These are phyloP conservation scores for Tieghemiomyces parasiticus DNA, from an alignment of 192 early-diverging fungal genomes.

Conservation along the genomic window DNA sequence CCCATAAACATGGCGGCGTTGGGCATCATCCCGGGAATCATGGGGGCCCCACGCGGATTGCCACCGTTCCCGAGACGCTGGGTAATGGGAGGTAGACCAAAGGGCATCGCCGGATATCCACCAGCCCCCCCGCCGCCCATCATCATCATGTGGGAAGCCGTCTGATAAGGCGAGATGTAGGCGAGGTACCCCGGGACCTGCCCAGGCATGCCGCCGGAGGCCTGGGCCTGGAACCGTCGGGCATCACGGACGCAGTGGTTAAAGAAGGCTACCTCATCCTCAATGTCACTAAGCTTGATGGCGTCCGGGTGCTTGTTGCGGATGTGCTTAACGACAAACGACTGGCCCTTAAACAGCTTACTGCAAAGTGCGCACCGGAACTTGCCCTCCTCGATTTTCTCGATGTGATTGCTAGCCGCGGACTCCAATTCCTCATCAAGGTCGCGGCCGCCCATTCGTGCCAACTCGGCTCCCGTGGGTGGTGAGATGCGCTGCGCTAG, in stretches of 20 bases:
- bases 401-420: conserved; percentile 24
- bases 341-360: conserved; percentile 88
- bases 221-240: conserved; percentile 45
- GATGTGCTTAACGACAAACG: conserved; percentile 93
- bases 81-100: too few relatives aligned
- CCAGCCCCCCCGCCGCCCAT: conserved; percentile 10
- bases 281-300: conserved; percentile 35
- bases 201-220: conserved; percentile 16
- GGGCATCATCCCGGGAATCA: conserved; percentile 32
- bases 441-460: conserved; percentile 29
- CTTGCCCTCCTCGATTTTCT: conserved; percentile 51
- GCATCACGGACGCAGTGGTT: conserved; percentile 84
- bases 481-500: conserved; percentile 36
- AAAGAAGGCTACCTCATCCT: conserved; percentile 56
- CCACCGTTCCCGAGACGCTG: too few relatives aligned
- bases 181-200: conserved; percentile 20
- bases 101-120: too few relatives aligned
- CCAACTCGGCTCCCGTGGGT: conserved; percentile 26
- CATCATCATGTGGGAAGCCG: conserved; percentile 1
- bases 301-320: conserved; percentile 69
- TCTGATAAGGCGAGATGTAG: conserved; percentile 19
- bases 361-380: conserved; percentile 79
- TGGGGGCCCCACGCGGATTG: conserved; percentile 22
- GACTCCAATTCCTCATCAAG: conserved; percentile 29
- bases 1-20: conserved; percentile 19